Base-by-base conservation (phyloP, 805 yeast species). In the Naumovozyma dairenensis region DNA sequence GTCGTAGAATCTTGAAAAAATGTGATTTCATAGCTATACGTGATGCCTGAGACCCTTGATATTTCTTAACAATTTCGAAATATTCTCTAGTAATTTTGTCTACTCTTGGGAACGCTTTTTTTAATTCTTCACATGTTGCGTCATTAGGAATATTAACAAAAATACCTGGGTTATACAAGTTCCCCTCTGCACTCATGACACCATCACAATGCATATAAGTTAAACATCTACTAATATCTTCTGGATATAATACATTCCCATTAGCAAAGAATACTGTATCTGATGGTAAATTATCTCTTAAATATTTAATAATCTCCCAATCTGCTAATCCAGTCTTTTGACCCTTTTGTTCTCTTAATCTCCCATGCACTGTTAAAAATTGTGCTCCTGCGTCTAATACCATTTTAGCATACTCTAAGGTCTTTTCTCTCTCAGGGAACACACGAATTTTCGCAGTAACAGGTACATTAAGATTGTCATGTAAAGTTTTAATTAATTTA, bases 101-200 rank as follows among this genome's bases (percentile, higher is more conserved):
- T 5, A 89, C 87, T 38, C 97, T 67, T 10, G 96, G 94, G 49
- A 75, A 86, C 37, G 74, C 80, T 43, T 62, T 74, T 15, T 82
- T 85, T 20, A 57, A 56, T 34, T 78, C 73, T 6, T 66, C 60
- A 2, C 59, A 48, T n/a, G 37, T 34, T 7, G 46, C 51, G 6
- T 66, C 60, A 2, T 59, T 48, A 12, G 37, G 34, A 9, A 47
- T 51, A 4, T 53, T 44, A 24, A 60, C 53, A 55, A 92, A 89
- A 1, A 87, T 75, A 5, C 94, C 96, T 1, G 99, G 99, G 49
- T 92, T 92, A 60, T 78, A 82, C 22, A 92, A 63, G 51, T 86
- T 86, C 1, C 96, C 96, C 57, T 92, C 99, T 1, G 98, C 98
- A 27, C 93, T 78, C 98, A 92, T 92, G 13, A 92, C 92, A 0